Conservation (phyloP, 73 alveolate genomes). For the Uronychia setigera region DNA sequence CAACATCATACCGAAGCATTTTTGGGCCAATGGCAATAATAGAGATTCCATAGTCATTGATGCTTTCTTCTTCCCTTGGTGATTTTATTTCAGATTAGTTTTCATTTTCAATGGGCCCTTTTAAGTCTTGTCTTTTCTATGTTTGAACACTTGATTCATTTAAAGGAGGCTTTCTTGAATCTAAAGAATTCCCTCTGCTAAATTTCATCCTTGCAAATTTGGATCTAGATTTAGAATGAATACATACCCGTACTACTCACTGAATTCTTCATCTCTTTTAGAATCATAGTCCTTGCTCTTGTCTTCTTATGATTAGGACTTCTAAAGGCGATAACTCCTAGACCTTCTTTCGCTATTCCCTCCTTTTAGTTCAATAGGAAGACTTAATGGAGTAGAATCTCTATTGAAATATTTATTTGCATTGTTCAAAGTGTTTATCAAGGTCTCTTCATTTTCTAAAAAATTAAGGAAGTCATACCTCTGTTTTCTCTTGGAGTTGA, state of each 20-base stretch:
- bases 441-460: not conserved
- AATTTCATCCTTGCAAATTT: not conserved
- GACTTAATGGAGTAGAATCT: not conserved
- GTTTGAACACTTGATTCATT: too few species aligned
- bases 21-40: not conserved
- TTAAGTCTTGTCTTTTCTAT: too few species aligned
- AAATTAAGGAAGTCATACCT: not conserved
- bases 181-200: not conserved
- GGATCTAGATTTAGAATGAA: not conserved
- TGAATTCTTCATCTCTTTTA: not conserved
- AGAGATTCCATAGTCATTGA: not conserved
- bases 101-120: too few species aligned
- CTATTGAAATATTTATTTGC: not conserved
- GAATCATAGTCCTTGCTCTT: not conserved
- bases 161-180: not conserved
- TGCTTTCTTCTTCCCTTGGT: not conserved
- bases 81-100: too few species aligned
- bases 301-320: not conserved
- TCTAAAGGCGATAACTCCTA: not conserved
- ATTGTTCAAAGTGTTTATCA: not conserved
- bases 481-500: not conserved
- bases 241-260: not conserved
- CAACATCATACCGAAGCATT: not conserved
- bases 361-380: not conserved
- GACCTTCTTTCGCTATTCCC: not conserved